phyloP scores from a whole-genome alignment of 768 basidiomycete species.

The Butyriboletus loyo region DNA sequence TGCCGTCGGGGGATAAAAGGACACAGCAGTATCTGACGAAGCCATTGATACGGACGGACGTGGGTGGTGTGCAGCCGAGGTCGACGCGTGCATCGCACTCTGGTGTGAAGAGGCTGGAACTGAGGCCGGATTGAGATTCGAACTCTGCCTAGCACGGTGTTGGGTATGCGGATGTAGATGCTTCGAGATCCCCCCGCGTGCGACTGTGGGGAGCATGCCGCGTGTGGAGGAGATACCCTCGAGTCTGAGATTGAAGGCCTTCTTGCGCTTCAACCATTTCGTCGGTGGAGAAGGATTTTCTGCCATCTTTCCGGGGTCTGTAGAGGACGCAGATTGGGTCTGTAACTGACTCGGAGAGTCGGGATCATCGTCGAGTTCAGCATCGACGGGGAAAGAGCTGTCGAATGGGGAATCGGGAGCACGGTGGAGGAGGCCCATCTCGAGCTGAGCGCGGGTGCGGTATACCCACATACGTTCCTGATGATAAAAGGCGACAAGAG shows the following conservation, averaged over 20 bases:
- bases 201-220: slow-evolving; percentile 14
- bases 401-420: slow-evolving; percentile 7
- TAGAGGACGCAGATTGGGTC: slow-evolving; percentile 15
- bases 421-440: slow-evolving; percentile 39
- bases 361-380: slow-evolving; percentile 21
- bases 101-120: slow-evolving; percentile 21
- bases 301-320: slow-evolving; percentile 27
- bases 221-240: slow-evolving; percentile 39
- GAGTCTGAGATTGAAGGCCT: slow-evolving; percentile 51
- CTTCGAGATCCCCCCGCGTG: slow-evolving; percentile 27
- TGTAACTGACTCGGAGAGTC: slow-evolving; percentile 16
- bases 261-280: slow-evolving; percentile 57
- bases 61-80: slow-evolving; percentile 14
- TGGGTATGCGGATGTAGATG: slow-evolving; percentile 22
- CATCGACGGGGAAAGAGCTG: slow-evolving; percentile 2
- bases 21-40: slow-evolving; percentile 16
- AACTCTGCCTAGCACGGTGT: slow-evolving; percentile 30
- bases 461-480: slow-evolving; percentile 72
- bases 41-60: slow-evolving; percentile 14
- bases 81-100: slow-evolving; percentile 7
- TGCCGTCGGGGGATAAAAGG: slow-evolving; percentile 31
- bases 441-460: slow-evolving; percentile 59
- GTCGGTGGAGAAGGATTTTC: slow-evolving; percentile 32
- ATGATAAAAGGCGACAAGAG: slow-evolving; percentile 65
- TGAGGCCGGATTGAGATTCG: slow-evolving; percentile 31